phyloP scores from a whole-genome alignment of 2,329 filamentous ascomycete species.

The Emydomyces testavorans region DNA sequence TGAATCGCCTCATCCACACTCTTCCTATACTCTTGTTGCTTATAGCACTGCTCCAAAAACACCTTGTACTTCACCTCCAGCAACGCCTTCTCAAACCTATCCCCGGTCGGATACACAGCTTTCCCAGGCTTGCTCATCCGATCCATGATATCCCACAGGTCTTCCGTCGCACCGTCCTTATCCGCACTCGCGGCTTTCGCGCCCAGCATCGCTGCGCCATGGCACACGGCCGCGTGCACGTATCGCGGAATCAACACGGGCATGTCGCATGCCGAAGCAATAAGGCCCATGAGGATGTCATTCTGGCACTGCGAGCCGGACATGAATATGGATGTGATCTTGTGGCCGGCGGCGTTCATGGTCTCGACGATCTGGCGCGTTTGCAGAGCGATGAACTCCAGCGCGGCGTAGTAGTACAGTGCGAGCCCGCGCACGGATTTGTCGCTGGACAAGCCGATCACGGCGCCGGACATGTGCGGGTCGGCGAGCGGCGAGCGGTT shows the following conservation, averaged over 20 bases:
- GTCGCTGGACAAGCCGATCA: conserved; percentile 78
- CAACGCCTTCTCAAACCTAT: conserved; percentile 64
- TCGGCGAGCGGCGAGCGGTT: conserved; percentile 93
- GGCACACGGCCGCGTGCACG: conserved; percentile 88
- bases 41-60: conserved; percentile 84
- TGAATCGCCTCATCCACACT: conserved; percentile 56
- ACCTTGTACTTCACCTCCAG: conserved; percentile 84
- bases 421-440: conserved; percentile 78
- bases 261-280: conserved; percentile 83
- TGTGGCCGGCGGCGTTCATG: conserved; percentile 85
- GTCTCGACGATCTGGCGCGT: conserved; percentile 88
- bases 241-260: conserved; percentile 89
- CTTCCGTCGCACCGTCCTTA: conserved; percentile 65
- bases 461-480: conserved; percentile 78
- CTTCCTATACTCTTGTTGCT: conserved; percentile 70
- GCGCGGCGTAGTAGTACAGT: conserved; percentile 84
- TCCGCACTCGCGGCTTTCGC: conserved; percentile 89
- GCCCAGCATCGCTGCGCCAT: conserved; percentile 96
- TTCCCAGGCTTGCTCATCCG: conserved; percentile 90
- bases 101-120: conserved; percentile 61
- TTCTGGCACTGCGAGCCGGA: conserved; percentile 97
- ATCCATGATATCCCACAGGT: conserved; percentile 94
- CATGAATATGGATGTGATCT: conserved; percentile 93
- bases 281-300: conserved; percentile 75
- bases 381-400: conserved; percentile 97